These are phyloP conservation scores for Trichoderma semiorbis DNA, from an alignment of 2,329 filamentous ascomycete genomes.

Conservation along the genomic window DNA sequence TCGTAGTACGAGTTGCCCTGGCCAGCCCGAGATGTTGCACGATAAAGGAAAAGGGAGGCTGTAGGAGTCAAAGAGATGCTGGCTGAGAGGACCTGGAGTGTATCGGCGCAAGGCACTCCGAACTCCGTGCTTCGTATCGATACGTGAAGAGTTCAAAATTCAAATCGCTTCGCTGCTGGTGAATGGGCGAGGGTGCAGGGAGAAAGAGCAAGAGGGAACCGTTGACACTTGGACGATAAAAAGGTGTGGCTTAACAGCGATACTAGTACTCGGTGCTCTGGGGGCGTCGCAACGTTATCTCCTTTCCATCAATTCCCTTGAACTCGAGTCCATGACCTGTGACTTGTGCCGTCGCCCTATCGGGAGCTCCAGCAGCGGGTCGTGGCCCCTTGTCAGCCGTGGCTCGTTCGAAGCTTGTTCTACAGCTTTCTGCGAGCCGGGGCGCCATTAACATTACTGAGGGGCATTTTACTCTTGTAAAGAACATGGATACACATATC, in stretches of 20 bases:
- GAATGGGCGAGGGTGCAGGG: neutral
- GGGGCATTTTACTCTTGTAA: neutral
- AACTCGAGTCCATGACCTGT: neutral
- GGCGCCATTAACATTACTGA: neutral
- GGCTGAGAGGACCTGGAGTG: neutral
- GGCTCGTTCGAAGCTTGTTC: constrained; percentile 13
- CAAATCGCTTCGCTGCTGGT: neutral
- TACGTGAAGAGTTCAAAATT: neutral
- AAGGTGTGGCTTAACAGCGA: constrained; percentile 6
- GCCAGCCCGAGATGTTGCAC: neutral
- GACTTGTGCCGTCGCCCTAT: constrained; percentile 5
- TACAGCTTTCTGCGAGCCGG: neutral
- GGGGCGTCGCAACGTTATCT: constrained; percentile 7
- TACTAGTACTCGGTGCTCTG: neutral
- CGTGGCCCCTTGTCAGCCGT: constrained; percentile 17
- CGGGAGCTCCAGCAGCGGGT: constrained; percentile 17
- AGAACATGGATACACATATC: neutral
- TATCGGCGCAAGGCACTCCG: neutral
- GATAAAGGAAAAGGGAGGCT: neutral
- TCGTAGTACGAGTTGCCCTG: neutral
- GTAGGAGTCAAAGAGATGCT: neutral
- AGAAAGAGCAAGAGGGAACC: neutral
- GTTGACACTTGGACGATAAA: neutral
- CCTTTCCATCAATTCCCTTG: constrained; percentile 9
- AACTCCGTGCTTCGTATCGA: neutral